Evolutionary conservation across 306 rosid genomes (phyloP), one percentile per base, ranked within the genome.

Genomic region (Quercus engelmannii): DNA sequence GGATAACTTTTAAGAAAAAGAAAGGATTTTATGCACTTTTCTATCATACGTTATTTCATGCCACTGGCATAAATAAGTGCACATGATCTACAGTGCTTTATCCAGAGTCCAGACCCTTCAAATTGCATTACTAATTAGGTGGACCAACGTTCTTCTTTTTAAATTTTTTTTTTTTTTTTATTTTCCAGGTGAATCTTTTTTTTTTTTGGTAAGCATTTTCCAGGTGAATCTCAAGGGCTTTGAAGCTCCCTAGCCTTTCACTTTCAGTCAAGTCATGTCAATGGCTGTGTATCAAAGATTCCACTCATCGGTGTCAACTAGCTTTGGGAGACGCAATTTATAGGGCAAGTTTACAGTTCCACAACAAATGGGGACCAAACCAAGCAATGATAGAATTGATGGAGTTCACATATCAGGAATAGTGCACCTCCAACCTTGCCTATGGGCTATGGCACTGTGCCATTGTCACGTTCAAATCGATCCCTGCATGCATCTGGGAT

Each of bases 21-120:
- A 33, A 5, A 33, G 6, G 38, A 5, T 5, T 6, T 35, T 35
- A 5, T 6, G 41, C 8, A 35, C 9, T 35, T 35, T 35, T 6
- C 41, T 35, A 35, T 6, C 1, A 35, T 35, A 35, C 41, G 74
- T 77, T 70, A 67, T 52, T 70, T 78, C 67, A 61, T 76, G 57
- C 58, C 74, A 56, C 67, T 31, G 31, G 79, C 46, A 26, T 26
- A 26, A 26, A 38, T 38, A 38, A 38, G 82, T 78, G 83, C 77
- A 69, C 83, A 75, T 83, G 65, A 78, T 75, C 51, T 67, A 38
- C 72, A 76, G 83, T 77, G 54, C 15, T 79, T 76, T 38, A 51
- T 80, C 55, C 62, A 35, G 41, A 35, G 57, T 52, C 59, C 69
- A 14, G 31, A n/a, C 65, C 59, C 56, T 43, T 75, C 31, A 76